A percentile compares a stretch with the other conserved stretches of the same genome.
Conservation (phyloP, 805 yeast species). For the Pichia nakasei region DNA sequence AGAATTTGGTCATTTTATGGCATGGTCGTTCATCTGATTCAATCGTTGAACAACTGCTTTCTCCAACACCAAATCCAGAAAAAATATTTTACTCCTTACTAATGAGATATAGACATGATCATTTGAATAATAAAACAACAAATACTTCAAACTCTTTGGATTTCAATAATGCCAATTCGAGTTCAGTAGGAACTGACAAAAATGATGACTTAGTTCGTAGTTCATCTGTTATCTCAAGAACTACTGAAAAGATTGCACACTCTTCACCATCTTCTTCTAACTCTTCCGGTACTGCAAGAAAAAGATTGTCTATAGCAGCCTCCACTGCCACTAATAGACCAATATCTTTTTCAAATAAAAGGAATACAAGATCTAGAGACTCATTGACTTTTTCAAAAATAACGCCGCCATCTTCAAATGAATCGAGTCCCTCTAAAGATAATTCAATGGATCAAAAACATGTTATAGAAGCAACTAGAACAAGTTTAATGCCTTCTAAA, state of each 20-base stretch:
- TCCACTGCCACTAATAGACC: conserved; percentile 40
- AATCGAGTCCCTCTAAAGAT: neutral
- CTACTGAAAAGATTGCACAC: conserved; percentile 13
- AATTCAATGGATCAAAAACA: neutral
- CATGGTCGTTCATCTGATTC: conserved; percentile 39
- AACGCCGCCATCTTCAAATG: conserved; percentile 3
- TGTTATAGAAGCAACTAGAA: too few species aligned
- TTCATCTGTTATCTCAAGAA: conserved; percentile 24
- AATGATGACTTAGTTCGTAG: conserved; percentile 21
- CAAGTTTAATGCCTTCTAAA: neutral
- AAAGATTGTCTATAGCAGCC: conserved; percentile 37
- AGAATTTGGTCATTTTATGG: conserved; percentile 50
- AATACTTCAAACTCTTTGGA: neutral
- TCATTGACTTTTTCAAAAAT: conserved; percentile 3
- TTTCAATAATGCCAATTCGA: neutral
- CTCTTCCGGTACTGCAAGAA: conserved; percentile 17
- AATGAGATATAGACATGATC: conserved; percentile 30
- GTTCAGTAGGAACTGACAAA: conserved; percentile 5
- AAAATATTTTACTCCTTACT: conserved; percentile 31
- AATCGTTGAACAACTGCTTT: conserved; percentile 22
- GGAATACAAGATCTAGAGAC: conserved; percentile 11
- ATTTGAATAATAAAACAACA: conserved; percentile 6
- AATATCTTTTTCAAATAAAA: conserved; percentile 34
- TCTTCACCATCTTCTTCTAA: conserved; percentile 5
- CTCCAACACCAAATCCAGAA: conserved; percentile 26